Base-by-base conservation (phyloP, 179 eudicot genomes). In the Spinacia oleracea region DNA sequence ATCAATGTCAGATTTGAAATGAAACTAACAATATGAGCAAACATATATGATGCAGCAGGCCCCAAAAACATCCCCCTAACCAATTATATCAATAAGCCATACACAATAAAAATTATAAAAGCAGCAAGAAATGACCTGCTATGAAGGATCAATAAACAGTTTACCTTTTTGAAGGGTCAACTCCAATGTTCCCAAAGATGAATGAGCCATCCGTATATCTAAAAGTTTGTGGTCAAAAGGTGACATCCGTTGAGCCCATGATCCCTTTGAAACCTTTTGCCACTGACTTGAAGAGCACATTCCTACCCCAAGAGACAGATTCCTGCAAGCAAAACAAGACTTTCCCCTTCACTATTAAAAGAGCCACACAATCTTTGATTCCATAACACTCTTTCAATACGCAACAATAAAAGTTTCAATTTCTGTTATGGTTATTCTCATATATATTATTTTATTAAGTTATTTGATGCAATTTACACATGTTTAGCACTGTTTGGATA, bases 281-380 rank as follows among this genome's bases (percentile, higher is more conserved):
- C 98, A 96, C 69, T 87, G 88, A 70, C 86, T 89, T 74, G 81
- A 89, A 75, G 94, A 89, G 83, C 99, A 96, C 99, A 96, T 89
- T 48, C 94, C 98, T 55, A 94, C 67, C 77, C 87, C 90, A 68
- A 96, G 88, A 80, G 99, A 90, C 38, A 74, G 25, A 82, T 94
- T 96, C 89, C 99, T 96, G 85, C 73, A 77, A 73, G 0, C 74
- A 43, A 50, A 62, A 48, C 45, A 74, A 25, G n/a, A 72, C 69
- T 4, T 75, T 75, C 23, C 48, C 42, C 20, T 45, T 32, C 51
- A 9, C 3, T 12, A 25, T 6, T 1, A 6, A 14, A 67, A 50
- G 21, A 8, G 67, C 32, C 60, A 81, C 34, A 60, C 68, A 51
- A 43, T 32, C 35, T 56, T 68, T 35, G 70, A 46, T 32, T 75